Conservation (phyloP, 768 basidiomycete genomes). For the Lactarius indigo region DNA sequence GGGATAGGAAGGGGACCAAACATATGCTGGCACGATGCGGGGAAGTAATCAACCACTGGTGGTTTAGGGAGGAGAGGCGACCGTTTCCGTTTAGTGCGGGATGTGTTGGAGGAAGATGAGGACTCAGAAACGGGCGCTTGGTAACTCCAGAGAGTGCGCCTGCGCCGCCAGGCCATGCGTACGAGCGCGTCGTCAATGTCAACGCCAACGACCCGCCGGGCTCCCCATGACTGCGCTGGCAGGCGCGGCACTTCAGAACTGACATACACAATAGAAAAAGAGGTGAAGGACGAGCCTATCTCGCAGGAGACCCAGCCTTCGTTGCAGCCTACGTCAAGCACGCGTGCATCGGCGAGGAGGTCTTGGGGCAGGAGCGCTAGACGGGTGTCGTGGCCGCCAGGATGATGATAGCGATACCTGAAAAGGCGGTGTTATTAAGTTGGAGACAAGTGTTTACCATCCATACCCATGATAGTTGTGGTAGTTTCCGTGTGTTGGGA, state of each 20-base stretch:
- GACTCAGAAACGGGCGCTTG: conserved; percentile 42
- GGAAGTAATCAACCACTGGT: conserved; percentile 55
- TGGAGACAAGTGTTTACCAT: background rate
- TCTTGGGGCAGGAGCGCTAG: conserved; percentile 50
- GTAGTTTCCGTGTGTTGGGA: conserved; percentile 25
- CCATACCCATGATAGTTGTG: conserved; percentile 27
- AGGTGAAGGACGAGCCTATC: conserved; percentile 28
- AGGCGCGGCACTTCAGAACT: background rate
- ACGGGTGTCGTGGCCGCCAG: conserved; percentile 49
- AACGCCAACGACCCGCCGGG: conserved; percentile 71
- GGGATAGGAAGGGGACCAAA: conserved; percentile 75
- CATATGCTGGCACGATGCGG: conserved; percentile 69
- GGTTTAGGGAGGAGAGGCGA: background rate
- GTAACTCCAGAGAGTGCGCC: conserved; percentile 67
- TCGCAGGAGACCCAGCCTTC: conserved; percentile 21
- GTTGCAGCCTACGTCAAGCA: conserved; percentile 24
- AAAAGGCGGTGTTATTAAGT: background rate
- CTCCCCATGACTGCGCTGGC: conserved; percentile 61
- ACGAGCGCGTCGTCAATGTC: conserved; percentile 80
- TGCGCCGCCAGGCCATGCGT: conserved; percentile 69
- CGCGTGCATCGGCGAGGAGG: conserved; percentile 13
- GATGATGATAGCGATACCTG: conserved; percentile 20
- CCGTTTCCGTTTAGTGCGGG: conserved; percentile 25
- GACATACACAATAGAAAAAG: background rate
- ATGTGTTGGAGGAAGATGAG: conserved; percentile 11